Base-by-base conservation (phyloP, 352 stramenopile species). In the Globisporangium splendens region DNA sequence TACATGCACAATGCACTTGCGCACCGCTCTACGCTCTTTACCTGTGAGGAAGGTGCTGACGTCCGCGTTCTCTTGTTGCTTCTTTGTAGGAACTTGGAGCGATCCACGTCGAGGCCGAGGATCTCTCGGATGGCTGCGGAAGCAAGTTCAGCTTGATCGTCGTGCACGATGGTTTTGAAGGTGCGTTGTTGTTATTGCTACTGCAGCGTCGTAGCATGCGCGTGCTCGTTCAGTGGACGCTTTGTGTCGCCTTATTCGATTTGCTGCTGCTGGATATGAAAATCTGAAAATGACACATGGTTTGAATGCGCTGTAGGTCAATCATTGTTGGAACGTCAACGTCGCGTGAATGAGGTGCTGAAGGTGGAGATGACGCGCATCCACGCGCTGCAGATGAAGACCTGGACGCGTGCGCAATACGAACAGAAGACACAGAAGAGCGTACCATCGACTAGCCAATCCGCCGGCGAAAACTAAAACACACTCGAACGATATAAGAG, bases 381-480 rank as follows among this genome's bases (percentile, higher is more conserved):
- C 57, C 84, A 93, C 65, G 84, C 84, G 66, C 72, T 93, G 58
- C 79, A 90, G 59, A 91, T 93, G 81, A 91, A 91, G 72, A 93
- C 81, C 33, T 93, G 83, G 83, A 93, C 83, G 58, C 76, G 77
- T 15, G 68, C 66, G 58, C 83, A 93, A 72, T 93, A 91, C 65
- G 75, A 87, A 65, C 77, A 90, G 56, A 91, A 91, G 77, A 91
- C 80, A 66, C 67, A 85, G 53, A 71, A 87, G 68, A 66, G 74
- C 28, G 42, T 86, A 68, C 71, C 78, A 0, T 24, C 44, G 21
- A 33, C 66, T 42, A 76, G 56, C 24, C 73, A 89, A 67, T 72
- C 71, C 15, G 71, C 75, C 28, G 75, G 65, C 24, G 79, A 89
- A 56, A 73, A 87, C 55, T 89, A 85, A 54, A 51, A 8, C 11